Conservation (phyloP, 2,329 filamentous ascomycete genomes). For the Xylaria sp. region DNA sequence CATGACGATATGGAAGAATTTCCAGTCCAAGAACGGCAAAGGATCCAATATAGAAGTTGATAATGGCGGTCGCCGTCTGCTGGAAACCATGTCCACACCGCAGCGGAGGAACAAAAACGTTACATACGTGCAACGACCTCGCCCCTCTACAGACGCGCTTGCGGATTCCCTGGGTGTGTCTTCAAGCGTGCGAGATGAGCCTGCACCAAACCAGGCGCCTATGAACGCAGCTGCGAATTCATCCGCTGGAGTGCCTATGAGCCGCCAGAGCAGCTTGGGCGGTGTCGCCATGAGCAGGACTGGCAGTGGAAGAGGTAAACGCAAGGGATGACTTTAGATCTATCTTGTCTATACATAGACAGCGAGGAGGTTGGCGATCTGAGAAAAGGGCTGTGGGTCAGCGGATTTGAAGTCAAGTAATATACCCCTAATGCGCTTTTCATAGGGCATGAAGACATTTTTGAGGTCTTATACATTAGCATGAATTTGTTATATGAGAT, state of each 20-base stretch:
- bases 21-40: constrained; percentile 57
- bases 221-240: constrained; percentile 29
- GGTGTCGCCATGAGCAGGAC: constrained; percentile 63
- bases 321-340: constrained; percentile 31
- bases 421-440: constrained; percentile 1
- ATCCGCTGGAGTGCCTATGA: constrained; percentile 55
- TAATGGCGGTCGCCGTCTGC: constrained; percentile 59
- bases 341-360: neutral
- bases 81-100: constrained; percentile 60
- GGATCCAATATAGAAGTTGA: constrained; percentile 62
- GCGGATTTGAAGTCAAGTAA: neutral
- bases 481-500: neutral
- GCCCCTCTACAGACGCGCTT: constrained; percentile 56
- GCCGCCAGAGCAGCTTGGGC: constrained; percentile 60
- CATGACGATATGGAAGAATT: constrained; percentile 63
- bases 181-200: constrained; percentile 51
- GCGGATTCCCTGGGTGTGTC: constrained; percentile 58
- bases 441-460: neutral
- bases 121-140: constrained; percentile 52
- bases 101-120: constrained; percentile 55
- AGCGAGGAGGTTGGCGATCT: neutral
- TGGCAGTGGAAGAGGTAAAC: constrained; percentile 54
- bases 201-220: constrained; percentile 29
- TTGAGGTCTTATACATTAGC: neutral
- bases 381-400: neutral